Evolutionary conservation across 495 filamentous ascomycete genomes (phyloP).

Genomic region (Viridothelium virens): DNA sequence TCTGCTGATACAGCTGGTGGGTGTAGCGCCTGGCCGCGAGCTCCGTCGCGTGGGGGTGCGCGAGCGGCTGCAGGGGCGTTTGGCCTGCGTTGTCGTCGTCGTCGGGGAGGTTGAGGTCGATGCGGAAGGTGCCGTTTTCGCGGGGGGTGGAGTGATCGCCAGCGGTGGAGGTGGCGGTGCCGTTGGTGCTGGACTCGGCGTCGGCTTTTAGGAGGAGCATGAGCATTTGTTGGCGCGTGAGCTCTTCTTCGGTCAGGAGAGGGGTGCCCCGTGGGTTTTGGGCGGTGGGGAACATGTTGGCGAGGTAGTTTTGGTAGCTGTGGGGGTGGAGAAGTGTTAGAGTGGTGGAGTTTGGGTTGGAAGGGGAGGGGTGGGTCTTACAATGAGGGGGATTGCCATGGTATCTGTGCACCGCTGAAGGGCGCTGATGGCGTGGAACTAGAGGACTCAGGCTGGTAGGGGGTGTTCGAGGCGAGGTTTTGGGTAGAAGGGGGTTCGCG

Average conservation of each 20-base stretch:
- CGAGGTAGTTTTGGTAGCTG: conserved; percentile 32
- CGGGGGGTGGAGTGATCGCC: conserved; percentile 29
- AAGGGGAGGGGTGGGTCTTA: neutral
- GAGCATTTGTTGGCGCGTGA: conserved; percentile 35
- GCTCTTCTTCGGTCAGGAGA: conserved; percentile 33
- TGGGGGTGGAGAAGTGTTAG: neutral
- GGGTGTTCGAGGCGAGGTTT: conserved; percentile 19
- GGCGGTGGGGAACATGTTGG: conserved; percentile 25
- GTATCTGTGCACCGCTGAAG: neutral
- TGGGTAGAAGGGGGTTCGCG: conserved; percentile 10
- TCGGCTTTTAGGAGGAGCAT: conserved; percentile 27
- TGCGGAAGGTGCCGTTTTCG: conserved; percentile 25
- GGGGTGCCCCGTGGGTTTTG: conserved; percentile 3
- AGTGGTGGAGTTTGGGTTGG: neutral
- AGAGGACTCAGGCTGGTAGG: conserved; percentile 10
- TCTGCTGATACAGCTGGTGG: neutral
- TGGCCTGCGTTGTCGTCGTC: conserved; percentile 15
- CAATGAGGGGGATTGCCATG: conserved; percentile 18
- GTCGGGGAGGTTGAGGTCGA: conserved; percentile 20
- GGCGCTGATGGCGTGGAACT: conserved; percentile 8
- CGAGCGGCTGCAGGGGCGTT: too few species aligned
- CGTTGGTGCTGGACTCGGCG: conserved; percentile 18
- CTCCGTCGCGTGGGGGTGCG: neutral
- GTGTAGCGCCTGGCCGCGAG: neutral
- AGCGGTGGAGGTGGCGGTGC: conserved; percentile 22